These are phyloP conservation scores for Aspergillus hiratsukae DNA, from an alignment of 2,329 filamentous ascomycete species.

Conservation along the genomic window DNA sequence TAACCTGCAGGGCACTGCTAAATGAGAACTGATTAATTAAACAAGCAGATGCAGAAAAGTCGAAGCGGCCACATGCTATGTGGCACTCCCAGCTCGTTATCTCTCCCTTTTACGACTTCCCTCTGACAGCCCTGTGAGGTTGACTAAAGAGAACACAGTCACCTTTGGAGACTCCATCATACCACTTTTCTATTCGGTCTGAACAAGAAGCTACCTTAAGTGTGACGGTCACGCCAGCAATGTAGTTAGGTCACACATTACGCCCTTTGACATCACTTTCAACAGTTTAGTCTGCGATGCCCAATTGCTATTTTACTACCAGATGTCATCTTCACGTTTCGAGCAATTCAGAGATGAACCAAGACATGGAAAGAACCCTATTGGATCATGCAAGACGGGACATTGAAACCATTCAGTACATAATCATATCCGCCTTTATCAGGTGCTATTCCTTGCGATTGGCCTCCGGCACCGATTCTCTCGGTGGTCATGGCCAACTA, in stretches of 20 bases:
- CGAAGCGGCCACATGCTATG: not conserved
- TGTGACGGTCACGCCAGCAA: not conserved
- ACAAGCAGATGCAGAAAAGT: no score
- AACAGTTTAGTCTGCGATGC: not conserved
- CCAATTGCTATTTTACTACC: not conserved
- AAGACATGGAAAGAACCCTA: not conserved
- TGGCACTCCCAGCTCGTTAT: not conserved
- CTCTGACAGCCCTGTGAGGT: no score
- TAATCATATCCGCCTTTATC: not conserved
- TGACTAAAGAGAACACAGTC: not conserved
- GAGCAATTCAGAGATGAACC: not conserved
- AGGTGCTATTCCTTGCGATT: not conserved
- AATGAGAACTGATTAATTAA: not conserved
- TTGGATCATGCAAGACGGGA: not conserved
- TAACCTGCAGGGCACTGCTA: not conserved
- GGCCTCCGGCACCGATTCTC: not conserved
- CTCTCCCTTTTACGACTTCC: not conserved
- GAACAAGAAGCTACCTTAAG: not conserved
- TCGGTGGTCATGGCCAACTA: not conserved
- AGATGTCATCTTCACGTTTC: not conserved
- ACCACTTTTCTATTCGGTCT: not conserved
- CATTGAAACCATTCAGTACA: not conserved
- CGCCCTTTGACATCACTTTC: not conserved
- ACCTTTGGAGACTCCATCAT: not conserved
- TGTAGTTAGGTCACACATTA: not conserved